Evolutionary conservation across 106 monocot species (phyloP).

Genomic region (Dendrobium chrysotoxum): DNA sequence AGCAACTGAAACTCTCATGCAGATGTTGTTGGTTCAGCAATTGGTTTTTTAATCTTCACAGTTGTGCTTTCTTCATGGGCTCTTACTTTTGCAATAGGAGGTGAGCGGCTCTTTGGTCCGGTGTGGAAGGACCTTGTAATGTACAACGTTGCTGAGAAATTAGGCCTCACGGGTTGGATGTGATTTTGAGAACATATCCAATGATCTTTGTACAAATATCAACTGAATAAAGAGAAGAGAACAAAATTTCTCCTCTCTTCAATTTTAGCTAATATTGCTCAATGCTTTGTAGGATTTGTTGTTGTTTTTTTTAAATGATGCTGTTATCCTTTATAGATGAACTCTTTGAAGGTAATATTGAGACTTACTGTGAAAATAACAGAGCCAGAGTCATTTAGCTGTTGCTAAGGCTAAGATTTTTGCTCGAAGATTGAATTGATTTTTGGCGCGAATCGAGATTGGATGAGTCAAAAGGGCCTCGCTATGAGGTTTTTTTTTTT

Average conservation of each 20-base stretch:
- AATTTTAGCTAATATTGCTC: neutral
- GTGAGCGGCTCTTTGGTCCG: slow-evolving; percentile 67
- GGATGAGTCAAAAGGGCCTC: too few relatives aligned
- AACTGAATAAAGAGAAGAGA: too few relatives aligned
- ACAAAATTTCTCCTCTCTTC: neutral
- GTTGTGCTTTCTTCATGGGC: slow-evolving; percentile 65
- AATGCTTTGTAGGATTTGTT: neutral
- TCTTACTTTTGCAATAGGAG: slow-evolving; percentile 74
- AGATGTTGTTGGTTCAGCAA: slow-evolving; percentile 78
- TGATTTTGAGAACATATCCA: neutral
- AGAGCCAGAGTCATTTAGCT: too few relatives aligned
- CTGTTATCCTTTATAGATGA: too few relatives aligned
- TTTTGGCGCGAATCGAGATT: too few relatives aligned
- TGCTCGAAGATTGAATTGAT: too few relatives aligned
- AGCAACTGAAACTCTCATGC: slow-evolving; percentile 12
- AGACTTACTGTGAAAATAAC: too few relatives aligned
- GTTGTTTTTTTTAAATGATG: neutral
- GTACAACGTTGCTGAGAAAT: slow-evolving; percentile 86
- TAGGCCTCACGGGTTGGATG: slow-evolving; percentile 55
- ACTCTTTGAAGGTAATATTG: too few relatives aligned
- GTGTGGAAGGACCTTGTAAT: slow-evolving; percentile 70
- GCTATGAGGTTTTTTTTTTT: too few relatives aligned
- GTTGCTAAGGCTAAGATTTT: too few relatives aligned
- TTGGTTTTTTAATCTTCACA: slow-evolving; percentile 50
- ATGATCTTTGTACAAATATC: neutral